A percentile compares a stretch with the other conserved stretches of the same genome.
These are phyloP conservation scores for Pythium brassicae DNA, from an alignment of 352 stramenopile genomes.

Conservation along the genomic window DNA sequence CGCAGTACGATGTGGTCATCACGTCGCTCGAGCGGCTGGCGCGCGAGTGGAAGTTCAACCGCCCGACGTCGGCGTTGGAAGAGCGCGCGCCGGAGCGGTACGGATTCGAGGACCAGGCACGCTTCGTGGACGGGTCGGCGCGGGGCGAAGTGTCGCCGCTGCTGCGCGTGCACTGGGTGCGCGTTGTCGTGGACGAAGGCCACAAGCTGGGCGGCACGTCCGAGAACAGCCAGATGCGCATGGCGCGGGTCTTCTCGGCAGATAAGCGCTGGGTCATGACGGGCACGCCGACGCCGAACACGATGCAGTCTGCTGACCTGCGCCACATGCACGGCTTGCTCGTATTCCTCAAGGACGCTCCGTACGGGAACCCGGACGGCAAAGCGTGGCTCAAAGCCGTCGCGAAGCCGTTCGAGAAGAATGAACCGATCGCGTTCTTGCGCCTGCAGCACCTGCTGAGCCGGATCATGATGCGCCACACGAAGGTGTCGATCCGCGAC, in stretches of 20 bases:
- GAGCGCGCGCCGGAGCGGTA: slow-evolving; percentile 59
- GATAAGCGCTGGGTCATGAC: slow-evolving; percentile 96
- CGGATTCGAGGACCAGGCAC: slow-evolving; percentile 47
- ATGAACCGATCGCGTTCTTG: slow-evolving; percentile 50
- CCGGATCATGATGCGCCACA: slow-evolving; percentile 94
- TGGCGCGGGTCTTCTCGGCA: slow-evolving; percentile 76
- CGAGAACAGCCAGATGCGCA: slow-evolving; percentile 65
- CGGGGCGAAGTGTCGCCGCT: slow-evolving; percentile 53
- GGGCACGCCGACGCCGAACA: slow-evolving; percentile 93
- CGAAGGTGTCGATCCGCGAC: slow-evolving; percentile 84
- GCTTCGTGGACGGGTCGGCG: slow-evolving; percentile 56
- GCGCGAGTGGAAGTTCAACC: slow-evolving; percentile 58
- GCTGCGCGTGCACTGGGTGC: slow-evolving; percentile 73
- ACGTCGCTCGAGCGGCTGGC: slow-evolving; percentile 64
- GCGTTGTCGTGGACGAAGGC: slow-evolving; percentile 95
- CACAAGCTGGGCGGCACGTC: slow-evolving; percentile 87
- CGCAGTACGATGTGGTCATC: slow-evolving; percentile 64
- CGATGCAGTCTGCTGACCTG: slow-evolving; percentile 78
- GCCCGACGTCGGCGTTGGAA: slow-evolving; percentile 58
- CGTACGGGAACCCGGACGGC: slow-evolving; percentile 74
- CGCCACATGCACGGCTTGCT: slow-evolving; percentile 89
- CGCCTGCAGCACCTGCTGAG: slow-evolving; percentile 83
- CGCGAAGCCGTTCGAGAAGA: slow-evolving; percentile 61
- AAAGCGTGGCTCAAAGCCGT: slow-evolving; percentile 80
- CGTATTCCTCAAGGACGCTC: slow-evolving; percentile 86